Conservation (phyloP, 1,284 basidiomycete genomes). For the Fomitopsis betulina region DNA sequence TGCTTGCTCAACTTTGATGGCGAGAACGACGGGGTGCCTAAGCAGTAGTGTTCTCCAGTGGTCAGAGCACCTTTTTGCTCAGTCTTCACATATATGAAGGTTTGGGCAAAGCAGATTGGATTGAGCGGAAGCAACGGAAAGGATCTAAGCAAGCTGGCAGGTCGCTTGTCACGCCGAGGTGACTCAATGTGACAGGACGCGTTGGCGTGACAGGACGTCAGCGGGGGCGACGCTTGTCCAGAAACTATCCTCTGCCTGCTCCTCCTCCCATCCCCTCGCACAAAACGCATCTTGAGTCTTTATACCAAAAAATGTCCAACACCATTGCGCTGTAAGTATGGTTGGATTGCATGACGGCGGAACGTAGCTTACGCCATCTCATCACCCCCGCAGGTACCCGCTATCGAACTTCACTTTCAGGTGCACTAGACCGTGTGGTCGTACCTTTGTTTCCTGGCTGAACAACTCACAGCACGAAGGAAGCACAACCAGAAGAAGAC, state of each 20-base stretch:
- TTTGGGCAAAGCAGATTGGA: too few relatives aligned
- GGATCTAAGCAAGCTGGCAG: too few relatives aligned
- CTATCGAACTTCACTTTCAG: constrained; percentile 90
- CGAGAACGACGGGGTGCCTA: too few relatives aligned
- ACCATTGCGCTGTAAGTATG: not conserved
- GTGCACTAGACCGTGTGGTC: constrained; percentile 24
- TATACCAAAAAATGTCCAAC: not conserved
- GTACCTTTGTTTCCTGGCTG: not conserved
- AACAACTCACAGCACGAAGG: constrained; percentile 67
- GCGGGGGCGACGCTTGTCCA: too few relatives aligned
- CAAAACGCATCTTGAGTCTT: too few relatives aligned
- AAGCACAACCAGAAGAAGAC: constrained; percentile 95
- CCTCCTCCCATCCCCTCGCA: too few relatives aligned
- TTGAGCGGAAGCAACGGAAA: too few relatives aligned
- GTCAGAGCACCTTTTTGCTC: too few relatives aligned
- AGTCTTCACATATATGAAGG: too few relatives aligned
- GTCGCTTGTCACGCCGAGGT: not conserved
- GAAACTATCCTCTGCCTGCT: too few relatives aligned
- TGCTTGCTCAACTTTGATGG: too few relatives aligned
- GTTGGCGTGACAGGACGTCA: not conserved
- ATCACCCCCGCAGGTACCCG: constrained; percentile 50
- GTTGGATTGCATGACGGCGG: not conserved
- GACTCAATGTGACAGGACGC: not conserved
- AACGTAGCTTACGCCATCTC: not conserved
- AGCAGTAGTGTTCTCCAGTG: too few relatives aligned